These are phyloP conservation scores for Penicillium sclerotiorum DNA, from an alignment of 2,329 filamentous ascomycete species.

Conservation along the genomic window DNA sequence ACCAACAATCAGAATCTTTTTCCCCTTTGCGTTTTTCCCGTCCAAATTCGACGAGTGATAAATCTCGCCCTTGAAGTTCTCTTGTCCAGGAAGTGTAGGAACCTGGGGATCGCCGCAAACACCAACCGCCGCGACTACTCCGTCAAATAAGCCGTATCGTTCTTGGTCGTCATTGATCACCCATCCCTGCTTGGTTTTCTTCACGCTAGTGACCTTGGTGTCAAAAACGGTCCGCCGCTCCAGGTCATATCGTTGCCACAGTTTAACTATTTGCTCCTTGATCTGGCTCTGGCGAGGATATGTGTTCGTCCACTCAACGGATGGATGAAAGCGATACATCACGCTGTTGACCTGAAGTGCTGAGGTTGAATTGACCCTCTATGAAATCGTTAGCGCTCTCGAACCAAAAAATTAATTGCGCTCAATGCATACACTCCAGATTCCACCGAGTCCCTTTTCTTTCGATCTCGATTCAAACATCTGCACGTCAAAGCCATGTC, in stretches of 20 bases:
- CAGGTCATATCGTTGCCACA: slow-evolving; percentile 77
- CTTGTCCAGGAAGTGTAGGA: slow-evolving; percentile 69
- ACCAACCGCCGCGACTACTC: slow-evolving; percentile 75
- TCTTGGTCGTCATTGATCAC: slow-evolving; percentile 74
- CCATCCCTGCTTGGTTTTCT: slow-evolving; percentile 72
- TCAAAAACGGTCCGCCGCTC: slow-evolving; percentile 72
- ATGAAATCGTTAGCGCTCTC: slow-evolving; percentile 5
- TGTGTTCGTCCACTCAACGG: slow-evolving; percentile 71
- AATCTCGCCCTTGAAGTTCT: slow-evolving; percentile 70
- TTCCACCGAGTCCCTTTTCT: slow-evolving; percentile 69
- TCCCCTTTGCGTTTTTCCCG: slow-evolving; percentile 70
- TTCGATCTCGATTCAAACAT: slow-evolving; percentile 74
- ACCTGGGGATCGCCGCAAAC: slow-evolving; percentile 79
- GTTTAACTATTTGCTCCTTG: slow-evolving; percentile 66
- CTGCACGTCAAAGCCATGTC: slow-evolving; percentile 79
- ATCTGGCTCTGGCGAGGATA: slow-evolving; percentile 80
- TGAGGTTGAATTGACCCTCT: slow-evolving; percentile 80
- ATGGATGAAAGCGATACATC: slow-evolving; percentile 88
- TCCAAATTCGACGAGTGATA: slow-evolving; percentile 77
- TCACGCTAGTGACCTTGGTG: slow-evolving; percentile 68
- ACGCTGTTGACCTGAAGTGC: slow-evolving; percentile 80
- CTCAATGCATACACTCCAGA: slow-evolving; percentile 68
- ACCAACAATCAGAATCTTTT: slow-evolving; percentile 75
- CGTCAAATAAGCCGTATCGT: slow-evolving; percentile 73
- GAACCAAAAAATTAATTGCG: neutral